phyloP scores from a whole-genome alignment of 202 grass and related monocot species.

The Carex sylvatica region DNA sequence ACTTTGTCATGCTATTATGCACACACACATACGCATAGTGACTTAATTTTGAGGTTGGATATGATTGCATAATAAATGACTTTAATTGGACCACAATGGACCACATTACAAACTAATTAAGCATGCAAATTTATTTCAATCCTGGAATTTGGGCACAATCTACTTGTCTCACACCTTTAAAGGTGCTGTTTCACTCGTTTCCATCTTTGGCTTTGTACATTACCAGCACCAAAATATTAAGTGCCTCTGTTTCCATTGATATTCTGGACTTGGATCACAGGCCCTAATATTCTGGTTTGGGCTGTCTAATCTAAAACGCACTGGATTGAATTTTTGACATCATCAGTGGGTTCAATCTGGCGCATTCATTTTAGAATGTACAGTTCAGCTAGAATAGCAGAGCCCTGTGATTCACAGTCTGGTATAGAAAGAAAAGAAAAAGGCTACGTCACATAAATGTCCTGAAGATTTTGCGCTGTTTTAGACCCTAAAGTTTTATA shows the following conservation, averaged over 20 bases:
- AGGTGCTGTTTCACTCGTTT: neutral
- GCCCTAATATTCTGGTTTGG: neutral
- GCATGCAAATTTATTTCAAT: neutral
- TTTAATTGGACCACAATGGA: neutral
- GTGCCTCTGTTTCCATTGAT: neutral
- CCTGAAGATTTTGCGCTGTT: neutral
- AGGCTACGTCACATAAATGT: neutral
- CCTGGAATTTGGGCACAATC: neutral
- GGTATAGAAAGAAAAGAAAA: neutral
- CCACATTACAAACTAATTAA: neutral
- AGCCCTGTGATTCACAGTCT: neutral
- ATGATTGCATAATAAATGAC: neutral
- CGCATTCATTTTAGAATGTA: neutral
- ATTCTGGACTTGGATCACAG: neutral
- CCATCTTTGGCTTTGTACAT: neutral
- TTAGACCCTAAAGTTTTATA: neutral
- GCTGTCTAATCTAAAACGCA: neutral
- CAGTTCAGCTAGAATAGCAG: neutral
- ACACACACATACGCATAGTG: neutral
- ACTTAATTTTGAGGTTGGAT: neutral
- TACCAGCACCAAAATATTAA: neutral
- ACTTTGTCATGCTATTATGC: neutral
- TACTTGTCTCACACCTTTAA: neutral
- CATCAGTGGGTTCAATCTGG: neutral
- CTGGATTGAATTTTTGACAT: neutral